Conservation (phyloP, 768 basidiomycete species). For the Leccinum rimulosum region DNA sequence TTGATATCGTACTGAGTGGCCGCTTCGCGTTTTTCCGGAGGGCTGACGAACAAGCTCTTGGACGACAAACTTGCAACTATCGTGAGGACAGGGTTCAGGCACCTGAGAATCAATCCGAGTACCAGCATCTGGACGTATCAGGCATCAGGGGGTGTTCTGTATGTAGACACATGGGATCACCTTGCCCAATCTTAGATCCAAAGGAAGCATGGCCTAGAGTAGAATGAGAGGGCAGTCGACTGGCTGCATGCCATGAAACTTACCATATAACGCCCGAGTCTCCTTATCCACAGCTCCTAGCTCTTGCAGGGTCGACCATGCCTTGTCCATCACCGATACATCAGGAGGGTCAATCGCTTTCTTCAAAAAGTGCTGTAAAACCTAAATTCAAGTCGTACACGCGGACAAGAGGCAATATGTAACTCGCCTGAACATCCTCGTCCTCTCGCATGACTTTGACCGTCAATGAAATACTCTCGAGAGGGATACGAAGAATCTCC, state of each 20-base stretch:
- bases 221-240: background rate
- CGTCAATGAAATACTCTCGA: slow-evolving; percentile 78
- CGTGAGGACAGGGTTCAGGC: slow-evolving; percentile 77
- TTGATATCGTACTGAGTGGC: slow-evolving; percentile 53
- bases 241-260: slow-evolving; percentile 9
- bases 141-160: slow-evolving; percentile 63
- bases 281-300: slow-evolving; percentile 71
- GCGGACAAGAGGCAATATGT: slow-evolving; percentile 6
- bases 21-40: slow-evolving; percentile 82
- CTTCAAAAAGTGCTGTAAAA: slow-evolving; percentile 53
- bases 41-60: slow-evolving; percentile 81
- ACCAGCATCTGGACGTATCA: slow-evolving; percentile 80
- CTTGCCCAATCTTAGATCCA: slow-evolving; percentile 87
- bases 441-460: slow-evolving; percentile 78
- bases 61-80: slow-evolving; percentile 82
- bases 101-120: slow-evolving; percentile 78
- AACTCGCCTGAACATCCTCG: slow-evolving; percentile 71
- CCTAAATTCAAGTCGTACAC: background rate
- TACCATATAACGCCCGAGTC: slow-evolving; percentile 78
- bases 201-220: slow-evolving; percentile 69
- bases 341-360: slow-evolving; percentile 86
- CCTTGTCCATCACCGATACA: slow-evolving; percentile 68
- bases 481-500: slow-evolving; percentile 83
- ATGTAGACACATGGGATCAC: slow-evolving; percentile 32
- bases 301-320: slow-evolving; percentile 69